Evolutionary conservation across 164 flowering plant species (phyloP), one percentile per base, ranked within the genome.

Genomic region (Aristolochia californica): DNA sequence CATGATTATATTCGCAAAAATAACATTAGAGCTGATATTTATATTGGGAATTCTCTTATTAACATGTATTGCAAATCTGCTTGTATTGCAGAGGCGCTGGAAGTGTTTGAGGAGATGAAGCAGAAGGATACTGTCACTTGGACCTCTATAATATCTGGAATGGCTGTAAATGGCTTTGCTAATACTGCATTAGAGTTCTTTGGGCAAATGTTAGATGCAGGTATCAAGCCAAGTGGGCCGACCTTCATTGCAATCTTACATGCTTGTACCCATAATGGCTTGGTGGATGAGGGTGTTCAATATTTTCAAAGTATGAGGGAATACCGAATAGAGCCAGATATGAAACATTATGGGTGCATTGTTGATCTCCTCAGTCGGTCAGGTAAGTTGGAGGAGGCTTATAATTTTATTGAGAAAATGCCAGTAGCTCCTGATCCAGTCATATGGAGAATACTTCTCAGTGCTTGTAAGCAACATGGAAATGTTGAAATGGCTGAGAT

Each of bases 1-100:
- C 87, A 85, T 49, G 67, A 74, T 1, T 80, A 77, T 58, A 76
- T 88, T 5, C 18, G 53, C 0, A 25, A 54, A 15, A 64, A 77
- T 62, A 69, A 57, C 34, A 44, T 80, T 17, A 75, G 69, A 68
- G 60, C 59, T 15, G 90, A 80, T 69, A 52, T 83, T 53, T 74
- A 73, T 64, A 77, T 88, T 16, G 80, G 78, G 49, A 88, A 83
- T 55, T 53, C 91, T 56, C 66, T 88, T 48, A 78, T 85, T 25
- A 85, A 88, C 61, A 79, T 88, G 96, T 83, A 85, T 57, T 82
- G 78, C 71, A 88, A 88, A 70, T 88, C 90, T 56, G 96, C 88
- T 45, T 64, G 59, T 30, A 74, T 67, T 26, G 62, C 71, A 51
- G 74, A 68, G 65, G 88, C 90, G 38, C 14, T 77, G 49, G 61